Percentiles rank a stretch among this genome's conserved stretches.
Conservation (phyloP, 768 basidiomycete species). For the Fomitopsis serialis region DNA sequence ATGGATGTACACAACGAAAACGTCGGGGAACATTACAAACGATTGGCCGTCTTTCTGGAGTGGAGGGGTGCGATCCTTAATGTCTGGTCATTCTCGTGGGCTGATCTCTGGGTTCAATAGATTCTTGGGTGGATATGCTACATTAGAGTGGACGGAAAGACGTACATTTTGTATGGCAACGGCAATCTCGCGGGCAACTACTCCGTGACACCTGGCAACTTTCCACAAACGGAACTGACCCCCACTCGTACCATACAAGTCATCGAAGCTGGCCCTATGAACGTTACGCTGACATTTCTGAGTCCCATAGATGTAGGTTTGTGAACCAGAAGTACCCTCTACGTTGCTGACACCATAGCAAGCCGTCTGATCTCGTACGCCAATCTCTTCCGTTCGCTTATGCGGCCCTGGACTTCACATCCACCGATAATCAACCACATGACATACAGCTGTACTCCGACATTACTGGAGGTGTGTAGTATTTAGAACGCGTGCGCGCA, state of each 20-base stretch:
- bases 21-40: background rate
- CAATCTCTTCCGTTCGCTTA: constrained; percentile 38
- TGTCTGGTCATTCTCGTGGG: background rate
- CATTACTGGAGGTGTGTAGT: constrained; percentile 28
- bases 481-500: background rate
- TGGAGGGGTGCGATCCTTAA: background rate
- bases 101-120: background rate
- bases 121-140: constrained; percentile 14
- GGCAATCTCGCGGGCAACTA: background rate
- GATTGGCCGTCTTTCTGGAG: constrained; percentile 15
- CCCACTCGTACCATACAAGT: constrained; percentile 29
- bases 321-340: background rate
- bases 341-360: background rate
- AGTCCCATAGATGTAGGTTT: constrained; percentile 31
- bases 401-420: constrained; percentile 22
- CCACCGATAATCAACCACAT: constrained; percentile 28
- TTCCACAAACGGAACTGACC: constrained; percentile 20
- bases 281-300: constrained; percentile 31
- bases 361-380: constrained; percentile 30
- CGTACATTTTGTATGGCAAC: constrained; percentile 12
- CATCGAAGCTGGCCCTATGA: constrained; percentile 28
- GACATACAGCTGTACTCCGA: constrained; percentile 33
- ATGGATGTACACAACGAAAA: constrained; percentile 11
- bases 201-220: constrained; percentile 3
- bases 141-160: constrained; percentile 11